Conservation (phyloP, 305 asterid species). For the Ruellia speciosa region DNA sequence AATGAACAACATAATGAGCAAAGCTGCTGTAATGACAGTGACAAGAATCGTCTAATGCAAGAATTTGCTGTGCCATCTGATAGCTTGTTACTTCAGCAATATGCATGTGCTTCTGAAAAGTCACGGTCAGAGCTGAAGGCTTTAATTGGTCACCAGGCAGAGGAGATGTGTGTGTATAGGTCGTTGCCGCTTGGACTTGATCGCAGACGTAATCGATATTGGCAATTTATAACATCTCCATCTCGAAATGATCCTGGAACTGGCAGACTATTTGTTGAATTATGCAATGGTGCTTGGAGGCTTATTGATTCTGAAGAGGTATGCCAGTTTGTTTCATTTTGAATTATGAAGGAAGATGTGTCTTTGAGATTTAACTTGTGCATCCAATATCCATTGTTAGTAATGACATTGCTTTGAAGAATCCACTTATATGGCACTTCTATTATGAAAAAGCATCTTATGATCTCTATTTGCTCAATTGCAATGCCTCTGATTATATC, state of each 20-base stretch:
- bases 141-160: conserved; percentile 58
- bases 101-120: conserved; percentile 56
- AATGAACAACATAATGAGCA: conserved; percentile 39
- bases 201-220: conserved; percentile 71
- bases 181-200: conserved; percentile 89
- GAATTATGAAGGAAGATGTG: neutral
- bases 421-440: no score
- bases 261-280: conserved; percentile 73
- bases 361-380: neutral
- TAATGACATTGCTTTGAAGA: no score
- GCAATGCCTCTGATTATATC: no score
- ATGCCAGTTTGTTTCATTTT: conserved; percentile 1
- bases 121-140: conserved; percentile 64
- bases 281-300: conserved; percentile 58
- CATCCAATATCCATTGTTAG: no score
- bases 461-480: no score
- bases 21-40: conserved; percentile 30
- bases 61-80: conserved; percentile 40
- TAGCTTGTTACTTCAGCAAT: conserved; percentile 41
- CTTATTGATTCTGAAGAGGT: conserved; percentile 77
- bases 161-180: conserved; percentile 66
- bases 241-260: conserved; percentile 75
- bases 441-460: no score
- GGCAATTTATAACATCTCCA: conserved; percentile 67
- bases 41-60: conserved; percentile 34